Evolutionary conservation across 768 basidiomycete genomes (phyloP), one percentile per base, ranked within the genome.

Genomic region (Amanita pallidorosea): DNA sequence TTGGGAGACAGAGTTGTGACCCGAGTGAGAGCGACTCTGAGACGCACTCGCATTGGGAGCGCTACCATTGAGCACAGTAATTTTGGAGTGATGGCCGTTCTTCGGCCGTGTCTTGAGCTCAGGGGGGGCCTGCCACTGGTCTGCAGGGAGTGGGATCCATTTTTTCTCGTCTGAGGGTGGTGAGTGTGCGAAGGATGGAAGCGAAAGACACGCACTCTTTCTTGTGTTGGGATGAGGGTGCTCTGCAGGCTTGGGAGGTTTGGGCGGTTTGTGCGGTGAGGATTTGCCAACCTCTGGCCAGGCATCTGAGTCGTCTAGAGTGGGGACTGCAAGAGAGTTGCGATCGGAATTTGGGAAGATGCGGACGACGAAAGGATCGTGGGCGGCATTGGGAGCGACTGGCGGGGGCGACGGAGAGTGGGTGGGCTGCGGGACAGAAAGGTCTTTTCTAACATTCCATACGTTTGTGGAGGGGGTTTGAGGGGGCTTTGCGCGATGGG

Each of bases 201-300:
- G 36, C 27, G 8, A 37, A 47, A 55, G 29, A 38, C 48, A 63
- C 63, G 53, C 51, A 65, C 64, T 56, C 58, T 66, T 66, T 47
- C 58, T 59, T 5, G 58, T 47, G 13, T 57, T 4, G 23, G 43
- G 20, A 23, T 52, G 49, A 27, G 4, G 37, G 23, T 20, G 6
- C n/a, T 49, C 37, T 6, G 31, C 38, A 20, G 38, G 38, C 11
- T 51, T 31, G 27, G 46, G 8, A 5, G 46, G 42, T 35, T 50
- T 50, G 31, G 15, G 33, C 11, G 49, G 20, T 33, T 50, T 50
- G n/a, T 20, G 3, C 4, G 52, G 45, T 27, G 55, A 51, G 47
- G 56, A 56, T 54, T 68, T 72, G 18, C 73, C 70, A 22, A 68
- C 70, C 53, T 70, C 74, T 35, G 72, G 78, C 75, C 74, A 74